phyloP scores from a whole-genome alignment of 2,329 filamentous ascomycete genomes.

The Aureobasidium mangrovei region DNA sequence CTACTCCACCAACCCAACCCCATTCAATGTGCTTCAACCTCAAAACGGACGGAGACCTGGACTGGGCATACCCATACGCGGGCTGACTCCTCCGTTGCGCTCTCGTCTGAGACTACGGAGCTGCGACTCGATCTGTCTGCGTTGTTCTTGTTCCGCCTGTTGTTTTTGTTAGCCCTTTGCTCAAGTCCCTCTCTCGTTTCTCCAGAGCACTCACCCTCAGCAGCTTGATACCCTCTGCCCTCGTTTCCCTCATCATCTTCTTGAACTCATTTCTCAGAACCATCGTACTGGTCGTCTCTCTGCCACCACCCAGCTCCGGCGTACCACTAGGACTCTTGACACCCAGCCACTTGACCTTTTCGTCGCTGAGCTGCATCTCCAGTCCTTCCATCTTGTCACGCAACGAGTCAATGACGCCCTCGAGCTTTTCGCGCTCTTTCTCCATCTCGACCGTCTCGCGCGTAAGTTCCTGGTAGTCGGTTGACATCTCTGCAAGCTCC shows the following conservation, averaged over 20 bases:
- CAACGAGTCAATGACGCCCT: conserved; percentile 54
- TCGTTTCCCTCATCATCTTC: conserved; percentile 70
- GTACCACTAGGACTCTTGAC: conserved; percentile 44
- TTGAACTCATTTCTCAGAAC: conserved; percentile 67
- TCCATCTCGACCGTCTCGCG: conserved; percentile 62
- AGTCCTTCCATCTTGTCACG: conserved; percentile 55
- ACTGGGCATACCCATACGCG: conserved; percentile 5
- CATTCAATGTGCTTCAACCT: background rate
- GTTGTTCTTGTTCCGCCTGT: conserved; percentile 62
- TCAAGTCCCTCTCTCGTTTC: background rate
- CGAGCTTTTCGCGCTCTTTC: conserved; percentile 58
- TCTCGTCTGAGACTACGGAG: conserved; percentile 14
- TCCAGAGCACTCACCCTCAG: conserved; percentile 48
- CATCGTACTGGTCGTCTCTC: conserved; percentile 56
- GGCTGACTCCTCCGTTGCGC: conserved; percentile 6
- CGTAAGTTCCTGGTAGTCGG: conserved; percentile 62
- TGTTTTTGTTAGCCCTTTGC: conserved; percentile 19
- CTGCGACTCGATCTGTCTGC: conserved; percentile 15
- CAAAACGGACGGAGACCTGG: conserved; percentile 2
- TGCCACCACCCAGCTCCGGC: conserved; percentile 26
- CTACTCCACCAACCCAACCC: too few species aligned
- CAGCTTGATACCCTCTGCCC: conserved; percentile 55
- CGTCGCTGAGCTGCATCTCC: conserved; percentile 57
- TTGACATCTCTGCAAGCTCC: conserved; percentile 58
- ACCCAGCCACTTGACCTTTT: conserved; percentile 58